Percentiles rank a stretch among this genome's conserved stretches.
Conservation (phyloP, 345 rosid genomes). For the Populus pruinosa region DNA sequence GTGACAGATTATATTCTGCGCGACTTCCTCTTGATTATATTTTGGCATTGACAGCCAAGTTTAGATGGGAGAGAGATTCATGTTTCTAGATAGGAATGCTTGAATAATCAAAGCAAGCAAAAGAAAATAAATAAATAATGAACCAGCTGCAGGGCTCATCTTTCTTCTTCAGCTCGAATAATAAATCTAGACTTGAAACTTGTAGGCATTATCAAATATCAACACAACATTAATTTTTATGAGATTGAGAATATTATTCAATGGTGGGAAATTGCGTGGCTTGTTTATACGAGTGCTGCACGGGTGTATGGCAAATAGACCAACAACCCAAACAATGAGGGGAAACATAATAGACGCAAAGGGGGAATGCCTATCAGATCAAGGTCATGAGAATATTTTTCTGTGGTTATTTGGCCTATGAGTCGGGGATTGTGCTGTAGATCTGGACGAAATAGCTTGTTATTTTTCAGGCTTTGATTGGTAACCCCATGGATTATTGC, state of each 20-base stretch:
- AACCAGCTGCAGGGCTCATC: neutral
- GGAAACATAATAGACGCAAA: too few relatives aligned
- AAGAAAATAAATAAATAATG: neutral
- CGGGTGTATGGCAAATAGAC: neutral
- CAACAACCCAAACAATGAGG: neutral
- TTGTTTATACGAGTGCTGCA: neutral
- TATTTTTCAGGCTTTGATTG: conserved; percentile 43
- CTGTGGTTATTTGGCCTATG: neutral
- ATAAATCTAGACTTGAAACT: too few relatives aligned
- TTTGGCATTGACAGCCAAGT: neutral
- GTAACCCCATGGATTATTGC: conserved; percentile 84
- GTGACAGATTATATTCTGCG: neutral
- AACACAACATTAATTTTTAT: too few relatives aligned
- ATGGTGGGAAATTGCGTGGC: neutral
- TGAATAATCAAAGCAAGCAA: neutral
- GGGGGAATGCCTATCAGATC: neutral
- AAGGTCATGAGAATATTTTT: neutral
- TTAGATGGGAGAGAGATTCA: neutral
- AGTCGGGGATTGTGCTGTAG: neutral
- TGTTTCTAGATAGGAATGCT: neutral
- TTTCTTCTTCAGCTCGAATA: too few relatives aligned
- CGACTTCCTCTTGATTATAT: neutral
- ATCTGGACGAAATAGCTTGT: neutral
- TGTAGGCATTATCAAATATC: too few relatives aligned
- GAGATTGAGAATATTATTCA: neutral